These are phyloP conservation scores for Heliamphora exappendiculata DNA, from an alignment of 148 eudicot genomes.

Conservation along the genomic window DNA sequence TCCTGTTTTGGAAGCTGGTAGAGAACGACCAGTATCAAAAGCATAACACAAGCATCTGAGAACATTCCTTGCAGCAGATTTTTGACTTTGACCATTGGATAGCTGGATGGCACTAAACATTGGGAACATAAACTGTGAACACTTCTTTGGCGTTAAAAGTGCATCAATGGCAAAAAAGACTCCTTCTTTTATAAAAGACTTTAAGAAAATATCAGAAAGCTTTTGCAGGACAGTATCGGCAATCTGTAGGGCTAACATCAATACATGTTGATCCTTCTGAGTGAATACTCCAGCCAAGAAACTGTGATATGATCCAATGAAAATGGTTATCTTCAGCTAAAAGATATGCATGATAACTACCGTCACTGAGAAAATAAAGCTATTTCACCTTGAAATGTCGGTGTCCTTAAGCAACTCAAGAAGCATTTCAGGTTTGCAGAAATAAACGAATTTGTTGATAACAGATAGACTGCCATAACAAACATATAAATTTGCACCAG, in stretches of 20 bases:
- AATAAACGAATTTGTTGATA: slow-evolving; percentile 61
- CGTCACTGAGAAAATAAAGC: slow-evolving; percentile 5
- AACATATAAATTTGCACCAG: slow-evolving; percentile 58
- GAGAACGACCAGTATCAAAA: slow-evolving; percentile 30
- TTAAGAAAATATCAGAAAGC: slow-evolving; percentile 51
- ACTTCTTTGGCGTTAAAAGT: slow-evolving; percentile 45
- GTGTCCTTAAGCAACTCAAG: slow-evolving; percentile 46
- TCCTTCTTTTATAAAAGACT: slow-evolving; percentile 78
- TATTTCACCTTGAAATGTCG: slow-evolving; percentile 70
- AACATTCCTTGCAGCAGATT: slow-evolving; percentile 25
- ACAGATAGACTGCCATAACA: slow-evolving; percentile 84
- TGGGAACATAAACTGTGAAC: slow-evolving; percentile 43
- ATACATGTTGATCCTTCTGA: slow-evolving; percentile 70
- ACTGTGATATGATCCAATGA: slow-evolving; percentile 37
- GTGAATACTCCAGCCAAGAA: slow-evolving; percentile 84
- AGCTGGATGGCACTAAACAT: slow-evolving; percentile 28
- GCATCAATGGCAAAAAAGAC: slow-evolving; percentile 72
- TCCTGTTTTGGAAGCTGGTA: slow-evolving; percentile 33
- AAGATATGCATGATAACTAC: background rate
- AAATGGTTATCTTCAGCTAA: background rate
- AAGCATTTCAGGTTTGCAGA: slow-evolving; percentile 61
- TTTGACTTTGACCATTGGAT: slow-evolving; percentile 26
- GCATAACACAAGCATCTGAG: slow-evolving; percentile 66
- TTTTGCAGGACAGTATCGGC: slow-evolving; percentile 68
- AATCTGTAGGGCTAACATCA: slow-evolving; percentile 64